Evolutionary conservation across 2,329 filamentous ascomycete species (phyloP), one percentile per base, ranked within the genome.

Genomic region (Cercospora beticola): DNA sequence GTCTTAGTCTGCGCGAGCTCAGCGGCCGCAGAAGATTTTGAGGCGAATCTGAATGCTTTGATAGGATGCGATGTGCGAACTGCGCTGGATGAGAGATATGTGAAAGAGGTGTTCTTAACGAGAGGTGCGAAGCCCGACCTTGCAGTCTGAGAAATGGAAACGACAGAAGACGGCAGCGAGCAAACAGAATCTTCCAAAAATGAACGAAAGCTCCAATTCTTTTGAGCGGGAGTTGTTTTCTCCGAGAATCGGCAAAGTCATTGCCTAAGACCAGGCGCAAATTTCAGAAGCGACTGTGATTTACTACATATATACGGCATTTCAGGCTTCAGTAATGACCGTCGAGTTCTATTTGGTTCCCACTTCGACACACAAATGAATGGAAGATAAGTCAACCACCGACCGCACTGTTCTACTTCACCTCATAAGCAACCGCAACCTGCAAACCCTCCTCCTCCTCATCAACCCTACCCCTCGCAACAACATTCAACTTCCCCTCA

Each of bases 51-150:
- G 59, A 23, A 49, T 26, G 59, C 21, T 1, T 1, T 62, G 33
- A 30, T 62, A 0, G 59, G 59, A n/a, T 62, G 59, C 4, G 26
- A 62, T 21, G 23, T 62, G 5, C 7, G 26, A 49, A 12, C 33
- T 14, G 59, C 59, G 31, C 4, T 62, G 31, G 59, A 36, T 4
- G 59, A 62, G 9, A 43, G 59, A 49, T 62, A 62, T 62, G 59
- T 46, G 5, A 21, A 62, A 26, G 59, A 62, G 30, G 33, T 62
- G 2, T 62, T 62, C 23, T 21, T 23, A 30, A 33, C 56, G 23
- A 56, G 23, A 18, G 28, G 54, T 30, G 54, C n/a, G 14, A n/a
- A 31, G 12, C 9, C n/a, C 5, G 28, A 28, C 16, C 2, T 7
- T 6, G n/a, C 6, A 12, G 6, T 16, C 14, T 56, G n/a, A 54